Evolutionary conservation across 1,284 basidiomycete species (phyloP), one percentile per base, ranked within the genome.

Genomic region (Leccinum holopus): DNA sequence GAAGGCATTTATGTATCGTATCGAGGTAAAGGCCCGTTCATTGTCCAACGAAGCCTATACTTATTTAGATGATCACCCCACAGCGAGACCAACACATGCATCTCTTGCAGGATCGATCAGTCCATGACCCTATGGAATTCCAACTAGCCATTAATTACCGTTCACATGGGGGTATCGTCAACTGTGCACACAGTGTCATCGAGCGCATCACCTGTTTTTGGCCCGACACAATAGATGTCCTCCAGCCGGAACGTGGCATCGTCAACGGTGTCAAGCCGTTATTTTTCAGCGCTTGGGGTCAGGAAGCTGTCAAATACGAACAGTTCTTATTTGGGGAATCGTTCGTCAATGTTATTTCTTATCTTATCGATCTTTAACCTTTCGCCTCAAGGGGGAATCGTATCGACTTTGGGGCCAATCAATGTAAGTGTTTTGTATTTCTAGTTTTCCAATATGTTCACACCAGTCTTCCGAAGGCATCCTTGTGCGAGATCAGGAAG

Each of bases 141-240:
- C 83, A 88, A 58, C 79, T 92, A 0, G 76, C 82, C 0, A 75
- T 81, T 41, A 92, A 92, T 67, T 90, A 88, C 69, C 82, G 89
- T 9, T 90, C 87, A 0, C 90, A 92, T 67, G 82, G 81, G 0
- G 90, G 90, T 1, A 87, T 88, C 33, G 83, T 90, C n/a, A 80
- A 84, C 53, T 87, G 86, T 62, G 89, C 88, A 0, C 82, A 85
- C 57, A n/a, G n/a, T 0, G 75, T 91, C 6, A 82, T 91, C 9
- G 78, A 84, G n/a, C 73, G 90, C 6, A 84, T 92, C 51, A 82
- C 77, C 2, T 67, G 67, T 12, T 86, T 88, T 60, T 92, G 88
- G 85, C 86, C 86, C 0, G 72, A 87, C 67, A 78, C 87, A 0
- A 88, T 92, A 47, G 90, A 92, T 67, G 66, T n/a, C 1, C 78